Evolutionary conservation across 108 stramenopile genomes (phyloP).

Genomic region (Skeletonema costatum): DNA sequence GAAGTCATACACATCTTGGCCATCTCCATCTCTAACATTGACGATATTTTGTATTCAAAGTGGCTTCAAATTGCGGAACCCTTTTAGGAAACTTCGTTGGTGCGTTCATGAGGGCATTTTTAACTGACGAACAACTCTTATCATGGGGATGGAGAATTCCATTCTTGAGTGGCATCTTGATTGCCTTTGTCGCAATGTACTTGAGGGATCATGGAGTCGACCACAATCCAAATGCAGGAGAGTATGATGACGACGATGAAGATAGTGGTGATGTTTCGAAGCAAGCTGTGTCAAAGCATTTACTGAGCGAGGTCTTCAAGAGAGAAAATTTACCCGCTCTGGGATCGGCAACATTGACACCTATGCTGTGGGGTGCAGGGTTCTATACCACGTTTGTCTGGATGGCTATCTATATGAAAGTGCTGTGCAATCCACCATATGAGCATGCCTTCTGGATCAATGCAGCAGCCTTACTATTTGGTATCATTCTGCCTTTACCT

Average conservation of each 20-base stretch:
- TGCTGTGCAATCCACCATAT: constrained; percentile 59
- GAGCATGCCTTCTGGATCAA: constrained; percentile 68
- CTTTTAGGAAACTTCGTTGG: constrained; percentile 68
- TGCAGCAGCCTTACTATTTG: constrained; percentile 48
- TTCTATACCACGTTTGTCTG: constrained; percentile 73
- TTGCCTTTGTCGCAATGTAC: constrained; percentile 58
- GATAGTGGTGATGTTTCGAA: background rate
- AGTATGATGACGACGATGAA: constrained; percentile 31
- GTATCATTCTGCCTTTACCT: constrained; percentile 58
- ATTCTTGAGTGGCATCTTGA: constrained; percentile 68
- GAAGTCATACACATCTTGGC: too few relatives aligned
- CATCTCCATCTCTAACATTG: background rate
- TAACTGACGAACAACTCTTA: constrained; percentile 62
- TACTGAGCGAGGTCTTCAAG: constrained; percentile 56
- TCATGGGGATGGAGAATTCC: constrained; percentile 76
- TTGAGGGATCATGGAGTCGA: constrained; percentile 55
- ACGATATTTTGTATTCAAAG: background rate
- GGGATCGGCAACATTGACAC: constrained; percentile 52
- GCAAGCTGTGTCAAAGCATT: constrained; percentile 22
- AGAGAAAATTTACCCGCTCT: constrained; percentile 58
- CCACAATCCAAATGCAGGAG: constrained; percentile 46
- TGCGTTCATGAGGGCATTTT: constrained; percentile 46
- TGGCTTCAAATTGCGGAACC: constrained; percentile 63
- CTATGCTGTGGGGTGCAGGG: constrained; percentile 69
- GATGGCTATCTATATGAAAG: constrained; percentile 72